Evolutionary conservation across 495 filamentous ascomycete genomes (phyloP).

Genomic region (Pyrenula massariospora): DNA sequence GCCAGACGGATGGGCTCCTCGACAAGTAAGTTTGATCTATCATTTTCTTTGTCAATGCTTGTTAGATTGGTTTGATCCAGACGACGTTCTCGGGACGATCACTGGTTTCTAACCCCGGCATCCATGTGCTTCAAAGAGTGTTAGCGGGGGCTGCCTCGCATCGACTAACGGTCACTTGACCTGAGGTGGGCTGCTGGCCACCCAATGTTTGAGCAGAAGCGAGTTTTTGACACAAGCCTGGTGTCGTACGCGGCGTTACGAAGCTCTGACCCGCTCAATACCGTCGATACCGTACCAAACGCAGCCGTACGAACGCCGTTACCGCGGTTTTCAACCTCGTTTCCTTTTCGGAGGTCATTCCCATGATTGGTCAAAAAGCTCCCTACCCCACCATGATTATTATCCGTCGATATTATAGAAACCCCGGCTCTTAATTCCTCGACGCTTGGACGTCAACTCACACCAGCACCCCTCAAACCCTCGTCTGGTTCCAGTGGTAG

Average conservation of each 20-base stretch:
- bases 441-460: not conserved
- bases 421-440: not conserved
- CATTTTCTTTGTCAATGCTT: not conserved
- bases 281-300: not conserved
- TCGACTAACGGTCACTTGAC: not conserved
- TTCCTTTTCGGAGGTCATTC: not conserved
- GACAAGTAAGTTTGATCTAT: slow-evolving; percentile 65
- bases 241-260: not conserved
- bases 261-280: not conserved
- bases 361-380: not conserved
- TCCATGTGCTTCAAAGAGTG: not conserved
- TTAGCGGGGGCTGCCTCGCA: not conserved
- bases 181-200: not conserved
- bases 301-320: not conserved
- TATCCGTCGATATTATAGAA: not conserved
- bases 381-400: not conserved
- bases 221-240: not conserved
- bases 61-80: not conserved
- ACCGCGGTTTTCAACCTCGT: not conserved
- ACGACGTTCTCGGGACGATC: not conserved
- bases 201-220: too few species aligned
- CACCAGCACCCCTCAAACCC: not conserved
- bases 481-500: not conserved
- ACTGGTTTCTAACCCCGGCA: slow-evolving; percentile 1
- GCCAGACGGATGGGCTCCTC: slow-evolving; percentile 61